A percentile compares a stretch with the other conserved stretches of the same genome.
These are phyloP conservation scores for Penicillium palitans DNA, from an alignment of 2,329 filamentous ascomycete genomes.

Conservation along the genomic window DNA sequence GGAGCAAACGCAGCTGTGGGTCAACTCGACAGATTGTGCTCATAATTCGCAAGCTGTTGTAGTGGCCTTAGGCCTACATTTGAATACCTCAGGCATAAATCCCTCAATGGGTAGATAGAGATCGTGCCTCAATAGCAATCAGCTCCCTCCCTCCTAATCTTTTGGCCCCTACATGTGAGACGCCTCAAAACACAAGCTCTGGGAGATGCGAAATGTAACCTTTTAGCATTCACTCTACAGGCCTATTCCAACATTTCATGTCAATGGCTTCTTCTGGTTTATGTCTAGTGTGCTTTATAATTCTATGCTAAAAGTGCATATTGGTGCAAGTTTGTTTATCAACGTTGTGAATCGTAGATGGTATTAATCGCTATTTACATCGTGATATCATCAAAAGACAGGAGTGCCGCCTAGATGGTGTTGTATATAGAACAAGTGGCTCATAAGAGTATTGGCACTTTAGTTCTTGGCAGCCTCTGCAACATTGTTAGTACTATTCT, in stretches of 20 bases:
- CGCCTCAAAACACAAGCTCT: too few relatives aligned
- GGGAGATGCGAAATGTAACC: too few relatives aligned
- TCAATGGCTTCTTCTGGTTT: neutral
- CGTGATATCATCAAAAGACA: neutral
- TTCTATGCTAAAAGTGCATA: neutral
- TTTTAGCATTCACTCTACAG: neutral
- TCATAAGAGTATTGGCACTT: neutral
- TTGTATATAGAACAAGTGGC: neutral
- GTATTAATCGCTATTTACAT: conserved; percentile 10
- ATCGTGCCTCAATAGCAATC: too few relatives aligned
- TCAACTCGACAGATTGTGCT: neutral
- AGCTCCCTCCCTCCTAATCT: too few relatives aligned
- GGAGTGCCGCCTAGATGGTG: neutral
- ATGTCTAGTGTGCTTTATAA: neutral
- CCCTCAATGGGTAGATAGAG: too few relatives aligned
- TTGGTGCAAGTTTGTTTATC: neutral
- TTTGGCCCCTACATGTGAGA: too few relatives aligned
- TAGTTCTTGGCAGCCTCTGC: conserved; percentile 21
- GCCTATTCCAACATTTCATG: neutral
- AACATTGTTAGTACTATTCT: neutral
- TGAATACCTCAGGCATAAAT: too few relatives aligned
- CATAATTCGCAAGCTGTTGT: too few relatives aligned
- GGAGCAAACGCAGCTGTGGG: neutral
- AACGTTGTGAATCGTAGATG: neutral
- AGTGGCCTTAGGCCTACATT: too few relatives aligned